These are phyloP conservation scores for Globisporangium cylindrosporum DNA, from an alignment of 352 stramenopile genomes.

Conservation along the genomic window DNA sequence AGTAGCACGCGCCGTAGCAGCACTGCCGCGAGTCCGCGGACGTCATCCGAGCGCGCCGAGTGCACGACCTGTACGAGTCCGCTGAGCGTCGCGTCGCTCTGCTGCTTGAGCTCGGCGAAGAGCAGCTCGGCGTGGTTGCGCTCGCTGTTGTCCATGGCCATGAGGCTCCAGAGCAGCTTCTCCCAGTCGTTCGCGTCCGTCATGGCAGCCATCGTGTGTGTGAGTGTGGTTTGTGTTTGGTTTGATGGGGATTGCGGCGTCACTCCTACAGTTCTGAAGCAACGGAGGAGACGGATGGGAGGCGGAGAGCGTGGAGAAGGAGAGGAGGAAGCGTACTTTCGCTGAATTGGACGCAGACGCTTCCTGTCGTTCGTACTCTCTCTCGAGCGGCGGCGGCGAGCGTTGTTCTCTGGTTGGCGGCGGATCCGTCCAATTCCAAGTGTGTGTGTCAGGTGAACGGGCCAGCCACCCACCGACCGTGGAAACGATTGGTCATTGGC, in stretches of 20 bases:
- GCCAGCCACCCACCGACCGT: background rate
- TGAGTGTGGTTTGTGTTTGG: background rate
- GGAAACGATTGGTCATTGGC: background rate
- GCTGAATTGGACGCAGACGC: background rate
- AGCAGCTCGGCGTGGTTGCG: constrained; percentile 62
- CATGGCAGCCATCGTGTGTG: constrained; percentile 23
- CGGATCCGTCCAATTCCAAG: background rate
- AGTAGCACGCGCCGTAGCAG: constrained; percentile 75
- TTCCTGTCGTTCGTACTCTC: background rate
- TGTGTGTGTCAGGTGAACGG: background rate
- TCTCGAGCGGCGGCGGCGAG: background rate
- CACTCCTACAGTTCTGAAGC: background rate
- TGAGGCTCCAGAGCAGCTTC: constrained; percentile 64
- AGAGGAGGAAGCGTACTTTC: background rate
- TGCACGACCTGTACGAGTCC: constrained; percentile 59
- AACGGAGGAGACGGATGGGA: background rate
- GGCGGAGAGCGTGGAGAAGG: background rate
- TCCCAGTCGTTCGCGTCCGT: constrained; percentile 46
- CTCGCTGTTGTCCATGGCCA: constrained; percentile 68
- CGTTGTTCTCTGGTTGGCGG: background rate
- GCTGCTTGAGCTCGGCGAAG: constrained; percentile 62
- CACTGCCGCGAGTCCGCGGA: constrained; percentile 70
- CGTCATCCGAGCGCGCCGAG: constrained; percentile 54
- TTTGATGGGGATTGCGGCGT: background rate
- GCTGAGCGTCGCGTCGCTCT: constrained; percentile 52